phyloP scores from a whole-genome alignment of 179 eudicot species.

The Amaranthus tricolor region DNA sequence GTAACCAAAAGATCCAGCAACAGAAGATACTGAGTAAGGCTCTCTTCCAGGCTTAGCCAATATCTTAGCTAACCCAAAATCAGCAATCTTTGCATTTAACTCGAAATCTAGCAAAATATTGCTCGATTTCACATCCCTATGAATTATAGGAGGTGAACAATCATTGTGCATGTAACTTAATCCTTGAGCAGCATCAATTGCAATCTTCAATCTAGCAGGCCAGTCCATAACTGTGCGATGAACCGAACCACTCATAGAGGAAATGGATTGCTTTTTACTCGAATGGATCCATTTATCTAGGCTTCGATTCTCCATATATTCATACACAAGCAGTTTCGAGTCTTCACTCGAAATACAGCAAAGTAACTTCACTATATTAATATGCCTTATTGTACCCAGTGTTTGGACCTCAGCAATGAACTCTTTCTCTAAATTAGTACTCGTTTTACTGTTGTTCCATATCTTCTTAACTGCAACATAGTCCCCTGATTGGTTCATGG shows the following conservation, averaged over 20 bases:
- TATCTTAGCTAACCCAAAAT: constrained; percentile 62
- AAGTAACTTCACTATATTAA: constrained; percentile 71
- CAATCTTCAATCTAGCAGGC: constrained; percentile 66
- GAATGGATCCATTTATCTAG: constrained; percentile 68
- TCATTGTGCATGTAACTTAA: constrained; percentile 83
- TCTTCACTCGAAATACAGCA: constrained; percentile 75
- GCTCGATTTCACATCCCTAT: constrained; percentile 85
- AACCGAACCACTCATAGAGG: background rate
- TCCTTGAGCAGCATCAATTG: constrained; percentile 80
- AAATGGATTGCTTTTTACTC: constrained; percentile 14
- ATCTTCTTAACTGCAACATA: constrained; percentile 76
- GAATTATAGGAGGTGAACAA: constrained; percentile 63
- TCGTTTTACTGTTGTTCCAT: constrained; percentile 42
- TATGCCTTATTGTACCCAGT: constrained; percentile 66
- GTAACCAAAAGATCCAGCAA: constrained; percentile 93
- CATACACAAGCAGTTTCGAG: constrained; percentile 76
- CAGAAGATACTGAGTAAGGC: constrained; percentile 54
- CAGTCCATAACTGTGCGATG: constrained; percentile 44
- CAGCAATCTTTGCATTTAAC: constrained; percentile 72
- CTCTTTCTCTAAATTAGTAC: constrained; percentile 46
- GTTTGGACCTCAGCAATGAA: constrained; percentile 69
- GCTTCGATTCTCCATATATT: constrained; percentile 76
- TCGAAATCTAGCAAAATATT: constrained; percentile 72
- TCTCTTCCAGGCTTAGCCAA: constrained; percentile 44
- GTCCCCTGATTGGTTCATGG: constrained; percentile 34